Base-by-base conservation (phyloP, 176 grass and related monocot species). In the Pharus latifolius region DNA sequence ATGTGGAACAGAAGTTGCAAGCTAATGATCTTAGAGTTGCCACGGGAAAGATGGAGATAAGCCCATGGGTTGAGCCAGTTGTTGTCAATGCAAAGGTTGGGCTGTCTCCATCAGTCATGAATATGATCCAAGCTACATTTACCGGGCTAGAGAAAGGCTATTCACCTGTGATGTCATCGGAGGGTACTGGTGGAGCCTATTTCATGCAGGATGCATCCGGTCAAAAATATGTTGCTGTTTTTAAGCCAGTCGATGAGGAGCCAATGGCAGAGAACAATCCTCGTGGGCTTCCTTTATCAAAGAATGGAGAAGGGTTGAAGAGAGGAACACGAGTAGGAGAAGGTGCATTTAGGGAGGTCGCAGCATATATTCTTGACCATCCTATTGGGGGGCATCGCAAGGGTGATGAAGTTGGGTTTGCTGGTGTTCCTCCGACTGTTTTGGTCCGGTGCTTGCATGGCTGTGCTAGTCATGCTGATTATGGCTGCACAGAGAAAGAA, bases 251-350 rank as follows among this genome's bases (percentile, higher is more conserved):
- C 46, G 80, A 88, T 46, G 85, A 88, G 38, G 85, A 88, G 47
- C 85, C 85, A n/a, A 83, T 76, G 80, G 85, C 80, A 0, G 48
- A 83, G 64, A 74, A 88, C 56, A 88, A 88, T 37, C 80, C 75
- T 65, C 63, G 80, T 7, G 80, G 70, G 47, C 75, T 83, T 56
- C 85, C 80, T 10, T 54, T 83, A 23, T 88, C 85, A 3, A 76
- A 25, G 12, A 63, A 88, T 42, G 80, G 80, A 20, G 80, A 83
- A 62, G 85, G 85, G 17, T 65, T 88, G 20, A 88, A 88, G 48
- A 76, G 54, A 53, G 85, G 80, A 11, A 88, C 85, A 27, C 5
- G 63, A 19, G 85, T 88, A 34, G 85, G 85, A 32, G 68, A 80
- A 70, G 80, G 80, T 50, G 80, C 80, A 8, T 26, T 76, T 2